Base-by-base conservation (phyloP, 345 rosid species). In the Geranium rotundifolium region DNA sequence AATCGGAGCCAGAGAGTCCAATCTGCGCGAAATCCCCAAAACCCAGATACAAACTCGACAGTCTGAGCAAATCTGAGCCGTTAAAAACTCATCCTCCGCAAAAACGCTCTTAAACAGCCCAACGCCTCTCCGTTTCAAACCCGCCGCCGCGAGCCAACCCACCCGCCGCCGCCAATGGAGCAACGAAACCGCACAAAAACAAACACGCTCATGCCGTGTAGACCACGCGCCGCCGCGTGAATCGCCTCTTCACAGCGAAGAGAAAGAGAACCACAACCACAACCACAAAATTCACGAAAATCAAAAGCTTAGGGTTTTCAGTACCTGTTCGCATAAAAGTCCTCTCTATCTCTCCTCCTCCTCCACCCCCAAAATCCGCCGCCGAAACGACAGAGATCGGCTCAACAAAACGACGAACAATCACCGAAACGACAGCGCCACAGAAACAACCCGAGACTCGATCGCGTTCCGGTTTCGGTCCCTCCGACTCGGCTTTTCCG, bases 291-390 rank as follows among this genome's bases (percentile, higher is more conserved):
- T 63, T 18, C 73, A 17, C 19, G 57, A 68, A 65, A 70, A 81
- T 77, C 71, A 70, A 77, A 69, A 69, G 64, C 72, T 23, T 71
- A 69, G 74, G 76, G 58, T 50, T 78, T 78, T 71, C 52, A 59
- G 59, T 66, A 75, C 76, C 76, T 77, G 73, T 31, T 62, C 57
- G 27, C 37, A 29, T 50, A 63, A 5, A 19, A 54, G 1, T 46
- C 7, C 12, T 37, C 12, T 37, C 12, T 10, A 5, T 4, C 12
- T 5, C 12, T 46, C 16, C 52, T 46, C 52, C 16, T 46, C 16
- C 52, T n/a, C n/a, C n/a, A n/a, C n/a, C n/a, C n/a, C 0, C 56
- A 30, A 56, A 30, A 61, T 46, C 50, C 62, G 73, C 70, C 65
- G 66, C 69, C 31, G 61, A 57, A 58, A 16, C 31, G 17, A 69